Evolutionary conservation across 129 eudicot genomes (phyloP).

Genomic region (Flaveria linearis): DNA sequence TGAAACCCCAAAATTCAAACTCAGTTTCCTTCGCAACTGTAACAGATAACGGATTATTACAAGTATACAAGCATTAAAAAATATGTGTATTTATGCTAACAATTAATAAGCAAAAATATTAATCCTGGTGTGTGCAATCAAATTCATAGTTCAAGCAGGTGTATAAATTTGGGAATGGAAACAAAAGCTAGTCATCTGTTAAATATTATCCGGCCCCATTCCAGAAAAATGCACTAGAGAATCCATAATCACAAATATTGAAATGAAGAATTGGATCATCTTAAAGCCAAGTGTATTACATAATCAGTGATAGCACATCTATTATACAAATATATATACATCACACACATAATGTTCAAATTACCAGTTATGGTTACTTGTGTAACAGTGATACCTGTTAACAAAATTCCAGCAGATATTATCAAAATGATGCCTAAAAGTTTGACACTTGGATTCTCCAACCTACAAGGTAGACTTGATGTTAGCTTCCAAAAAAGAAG

Average conservation of each 20-base stretch:
- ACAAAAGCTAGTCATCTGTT: not conserved
- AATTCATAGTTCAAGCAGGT: not conserved
- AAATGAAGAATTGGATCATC: slow-evolving; percentile 6
- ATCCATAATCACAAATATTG: slow-evolving; percentile 3
- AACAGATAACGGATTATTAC: slow-evolving; percentile 22
- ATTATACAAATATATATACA: not conserved
- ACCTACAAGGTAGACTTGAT: slow-evolving; percentile 46
- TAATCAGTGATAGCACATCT: not conserved
- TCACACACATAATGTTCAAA: slow-evolving; percentile 18
- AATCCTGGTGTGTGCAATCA: not conserved
- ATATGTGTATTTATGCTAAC: not conserved
- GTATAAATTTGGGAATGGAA: not conserved
- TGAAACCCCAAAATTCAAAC: slow-evolving; percentile 92
- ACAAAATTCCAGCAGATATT: slow-evolving; percentile 80
- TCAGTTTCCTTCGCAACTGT: slow-evolving; percentile 94
- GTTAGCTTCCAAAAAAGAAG: slow-evolving; percentile 8
- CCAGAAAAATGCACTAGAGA: slow-evolving; percentile 10
- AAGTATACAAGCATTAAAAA: slow-evolving; percentile 7
- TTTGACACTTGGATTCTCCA: slow-evolving; percentile 92
- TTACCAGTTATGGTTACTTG: not conserved
- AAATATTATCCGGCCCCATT: not conserved
- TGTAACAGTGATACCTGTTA: slow-evolving; percentile 62
- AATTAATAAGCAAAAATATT: slow-evolving; percentile 13
- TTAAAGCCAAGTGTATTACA: not conserved
- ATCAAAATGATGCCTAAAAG: slow-evolving; percentile 80